phyloP scores from a whole-genome alignment of 257 asterid genomes.

The Solanum corneliomulleri region DNA sequence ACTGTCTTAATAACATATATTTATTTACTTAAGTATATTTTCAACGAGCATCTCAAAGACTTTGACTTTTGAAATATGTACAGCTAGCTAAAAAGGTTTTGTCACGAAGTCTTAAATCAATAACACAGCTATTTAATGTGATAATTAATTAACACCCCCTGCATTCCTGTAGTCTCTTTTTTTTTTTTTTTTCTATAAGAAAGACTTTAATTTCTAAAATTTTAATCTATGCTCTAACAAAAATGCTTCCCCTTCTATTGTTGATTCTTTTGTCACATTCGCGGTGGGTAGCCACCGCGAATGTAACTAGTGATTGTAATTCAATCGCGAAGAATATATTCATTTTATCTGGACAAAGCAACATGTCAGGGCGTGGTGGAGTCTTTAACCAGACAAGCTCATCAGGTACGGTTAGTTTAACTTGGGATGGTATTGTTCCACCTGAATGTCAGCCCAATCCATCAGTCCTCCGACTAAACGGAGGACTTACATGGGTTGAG shows the following conservation, averaged over 20 bases:
- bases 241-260: not conserved
- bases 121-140: not conserved
- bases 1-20: not conserved
- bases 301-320: not conserved
- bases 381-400: not conserved
- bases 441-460: conserved; percentile 11
- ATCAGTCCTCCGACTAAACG: conserved; percentile 2
- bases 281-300: not conserved
- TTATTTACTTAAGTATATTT: not conserved
- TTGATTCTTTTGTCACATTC: not conserved
- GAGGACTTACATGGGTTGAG: conserved; percentile 7
- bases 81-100: not conserved
- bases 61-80: not conserved
- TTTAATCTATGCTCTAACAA: not conserved
- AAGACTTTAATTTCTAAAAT: not conserved
- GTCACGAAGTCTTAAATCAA: not conserved
- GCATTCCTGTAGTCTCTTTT: not conserved
- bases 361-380: conserved; percentile 14
- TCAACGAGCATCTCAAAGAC: not conserved
- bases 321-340: not conserved
- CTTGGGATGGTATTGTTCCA: not conserved
- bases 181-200: not conserved
- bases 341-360: conserved; percentile 9
- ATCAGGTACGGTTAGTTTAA: not conserved
- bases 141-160: not conserved